Base-by-base conservation (phyloP, 768 basidiomycete species). In the Cystobasidiopsis lactophilus region DNA sequence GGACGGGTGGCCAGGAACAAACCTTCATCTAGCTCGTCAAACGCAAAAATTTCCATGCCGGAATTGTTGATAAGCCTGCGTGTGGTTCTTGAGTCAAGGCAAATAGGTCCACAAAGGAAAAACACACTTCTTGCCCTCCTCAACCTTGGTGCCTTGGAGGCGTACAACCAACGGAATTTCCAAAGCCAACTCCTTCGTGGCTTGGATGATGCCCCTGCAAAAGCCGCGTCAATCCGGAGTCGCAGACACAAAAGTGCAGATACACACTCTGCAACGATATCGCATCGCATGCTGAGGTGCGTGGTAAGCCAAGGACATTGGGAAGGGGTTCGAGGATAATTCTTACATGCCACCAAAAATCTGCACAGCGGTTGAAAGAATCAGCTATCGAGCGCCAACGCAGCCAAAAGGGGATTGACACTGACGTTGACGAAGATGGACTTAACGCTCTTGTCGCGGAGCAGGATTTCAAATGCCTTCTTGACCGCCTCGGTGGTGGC, bases 221-320 rank as follows among this genome's bases (percentile, higher is more conserved):
- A 18, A 40, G 24, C 51, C 24, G 16, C 40, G n/a, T 40, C 38
- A 52, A 3, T 16, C 14, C 29, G 11, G 9, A 23, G 9, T 18
- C 29, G 16, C 3, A 2, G 19, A 16, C 19, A 31, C 11, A 13
- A n/a, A 3, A 21, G 3, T 31, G 24, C 5, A 53, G 18, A 3
- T 2, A 47, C 56, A 19, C 40, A 54, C 67, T 91, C 86, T 2
- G 86, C 86, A 61, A 89, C 88, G 65, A 89, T 89, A 66, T 98
- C 93, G 63, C 93, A 98, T 64, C 93, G 79, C 93, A 98, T 98
- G 70, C n/a, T n/a, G n/a, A n/a, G n/a, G n/a, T n/a, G n/a, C n/a
- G 95, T 98, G 64, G 82, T 78, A 78, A 55, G 3, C 49, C 31
- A 54, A 52, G 50, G 10, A 26, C 33, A 38, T 41, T 2, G 2